phyloP scores from a whole-genome alignment of 1,284 basidiomycete species.

The Ceratobasidium sp. region DNA sequence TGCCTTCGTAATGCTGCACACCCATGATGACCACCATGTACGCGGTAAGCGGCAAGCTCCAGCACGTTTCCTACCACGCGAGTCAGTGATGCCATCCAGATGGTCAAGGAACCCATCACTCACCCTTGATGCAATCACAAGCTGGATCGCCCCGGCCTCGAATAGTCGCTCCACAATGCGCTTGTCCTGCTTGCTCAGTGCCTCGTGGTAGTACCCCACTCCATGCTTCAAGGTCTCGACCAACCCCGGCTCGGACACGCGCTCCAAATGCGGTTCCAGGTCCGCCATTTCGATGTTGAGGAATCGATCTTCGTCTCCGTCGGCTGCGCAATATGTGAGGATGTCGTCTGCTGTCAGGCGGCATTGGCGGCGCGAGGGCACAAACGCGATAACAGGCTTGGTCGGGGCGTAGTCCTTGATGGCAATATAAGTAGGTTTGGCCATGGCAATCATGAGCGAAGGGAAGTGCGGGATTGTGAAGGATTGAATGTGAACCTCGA shows the following conservation, averaged over 20 bases:
- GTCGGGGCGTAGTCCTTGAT: slow-evolving; percentile 86
- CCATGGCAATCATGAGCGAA: slow-evolving; percentile 98
- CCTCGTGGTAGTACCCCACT: slow-evolving; percentile 96
- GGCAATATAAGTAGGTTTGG: slow-evolving; percentile 94
- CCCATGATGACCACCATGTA: slow-evolving; percentile 99
- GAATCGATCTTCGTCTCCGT: slow-evolving; percentile 85
- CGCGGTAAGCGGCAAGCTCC: slow-evolving; percentile 89
- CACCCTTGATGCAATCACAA: slow-evolving; percentile 91
- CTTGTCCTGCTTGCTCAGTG: slow-evolving; percentile 88
- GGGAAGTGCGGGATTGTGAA: slow-evolving; percentile 98
- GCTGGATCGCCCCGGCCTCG: slow-evolving; percentile 91
- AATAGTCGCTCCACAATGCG: slow-evolving; percentile 93
- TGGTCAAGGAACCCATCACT: slow-evolving; percentile 43
- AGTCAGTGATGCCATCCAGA: not conserved
- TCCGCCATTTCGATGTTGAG: slow-evolving; percentile 86
- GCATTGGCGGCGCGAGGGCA: slow-evolving; percentile 92
- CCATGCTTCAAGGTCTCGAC: slow-evolving; percentile 86
- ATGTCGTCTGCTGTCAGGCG: slow-evolving; percentile 91
- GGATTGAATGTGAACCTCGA: slow-evolving; percentile 96
- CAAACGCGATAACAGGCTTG: slow-evolving; percentile 90
- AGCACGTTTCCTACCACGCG: slow-evolving; percentile 78
- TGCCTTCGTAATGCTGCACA: slow-evolving; percentile 93
- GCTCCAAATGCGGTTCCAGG: slow-evolving; percentile 86
- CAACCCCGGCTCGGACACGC: slow-evolving; percentile 77
- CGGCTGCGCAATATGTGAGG: slow-evolving; percentile 85